Conservation (phyloP, 208 protist genomes). For the Acanthamoeba lugdunensis region DNA sequence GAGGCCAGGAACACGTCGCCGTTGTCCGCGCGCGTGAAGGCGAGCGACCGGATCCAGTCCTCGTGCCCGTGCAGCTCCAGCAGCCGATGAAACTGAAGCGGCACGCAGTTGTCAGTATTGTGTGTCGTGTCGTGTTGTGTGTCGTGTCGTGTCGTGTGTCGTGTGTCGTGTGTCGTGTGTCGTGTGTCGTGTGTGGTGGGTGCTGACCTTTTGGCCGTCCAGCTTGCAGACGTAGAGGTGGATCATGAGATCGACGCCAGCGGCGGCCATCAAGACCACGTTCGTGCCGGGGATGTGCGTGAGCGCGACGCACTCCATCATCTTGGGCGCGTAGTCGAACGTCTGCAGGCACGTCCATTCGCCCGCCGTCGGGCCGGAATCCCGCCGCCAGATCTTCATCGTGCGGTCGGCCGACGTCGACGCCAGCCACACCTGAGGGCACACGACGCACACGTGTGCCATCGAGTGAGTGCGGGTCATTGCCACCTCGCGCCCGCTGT, state of each 20-base stretch:
- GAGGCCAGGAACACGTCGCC: conserved; percentile 78
- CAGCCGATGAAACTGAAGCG: conserved; percentile 18
- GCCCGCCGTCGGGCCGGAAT: background rate
- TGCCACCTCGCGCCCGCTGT: no score
- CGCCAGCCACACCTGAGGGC: conserved; percentile 51
- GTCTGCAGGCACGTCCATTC: conserved; percentile 58
- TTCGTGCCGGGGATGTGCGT: conserved; percentile 44
- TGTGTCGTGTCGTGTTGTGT: background rate
- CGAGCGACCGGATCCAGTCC: conserved; percentile 83
- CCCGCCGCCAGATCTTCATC: conserved; percentile 59
- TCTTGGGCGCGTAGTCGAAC: conserved; percentile 53
- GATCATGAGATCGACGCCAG: conserved; percentile 44
- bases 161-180: background rate
- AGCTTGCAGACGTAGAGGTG: conserved; percentile 68
- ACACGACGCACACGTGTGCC: no score
- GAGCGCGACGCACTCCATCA: conserved; percentile 72
- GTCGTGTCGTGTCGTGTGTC: background rate
- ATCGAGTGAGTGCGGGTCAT: background rate
- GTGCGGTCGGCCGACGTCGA: conserved; percentile 60
- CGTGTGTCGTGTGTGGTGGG: no score
- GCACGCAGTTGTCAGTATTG: background rate
- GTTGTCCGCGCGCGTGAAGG: conserved; percentile 69
- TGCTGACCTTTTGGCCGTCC: conserved; percentile 40
- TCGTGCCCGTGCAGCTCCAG: conserved; percentile 80
- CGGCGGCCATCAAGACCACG: conserved; percentile 57